Base-by-base conservation (phyloP, 2,329 filamentous ascomycete species). In the Fusarium tricinctum region DNA sequence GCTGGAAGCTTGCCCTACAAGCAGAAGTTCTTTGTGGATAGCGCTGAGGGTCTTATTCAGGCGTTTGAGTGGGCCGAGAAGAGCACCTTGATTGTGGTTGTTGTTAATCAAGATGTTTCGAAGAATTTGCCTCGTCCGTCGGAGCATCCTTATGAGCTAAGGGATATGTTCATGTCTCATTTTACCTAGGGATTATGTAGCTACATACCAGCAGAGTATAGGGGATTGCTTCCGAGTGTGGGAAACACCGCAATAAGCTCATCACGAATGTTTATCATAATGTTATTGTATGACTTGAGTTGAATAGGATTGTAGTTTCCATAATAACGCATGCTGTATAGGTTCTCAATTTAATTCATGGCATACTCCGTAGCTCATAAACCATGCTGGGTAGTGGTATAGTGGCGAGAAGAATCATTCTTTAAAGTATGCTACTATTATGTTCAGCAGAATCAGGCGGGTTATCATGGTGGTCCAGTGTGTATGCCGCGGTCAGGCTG, bases 11-110 rank as follows among this genome's bases (percentile, higher is more conserved):
- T 60, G 26, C 51, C 51, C 23, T 60, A 49, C 22, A 60, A 60
- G 44, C 57, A 60, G 26, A 60, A 57, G 17, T 57, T 57, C 57
- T 60, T 60, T 12, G 57, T 57, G 23, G 51, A 60, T 22, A 60
- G 44, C 30, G 43, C 57, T 8, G 57, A 60, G 14, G 57, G 51
- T 30, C 44, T 60, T 9, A 56, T 60, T 9, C 57, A 57, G 23
- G 57, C 52, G 1, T 60, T 60, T 33, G 52, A 56, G 17, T 49
- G 51, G 57, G 57, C 38, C 9, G 52, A 57, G 19, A 56, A 48
- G n/a, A 60, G 28, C 13, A 55, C 57, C 3, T 19, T 60, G 14
- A 57, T 60, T 47, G 51, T 60, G 32, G 53, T 38, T 28, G 44
- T 55, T n/a, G 51, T 55, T 15, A 55, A 55, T 15, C 43, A 55